Percentiles rank a stretch among this genome's conserved stretches.
Conservation (phyloP, 805 yeast species). For the Lipomyces sp. region DNA sequence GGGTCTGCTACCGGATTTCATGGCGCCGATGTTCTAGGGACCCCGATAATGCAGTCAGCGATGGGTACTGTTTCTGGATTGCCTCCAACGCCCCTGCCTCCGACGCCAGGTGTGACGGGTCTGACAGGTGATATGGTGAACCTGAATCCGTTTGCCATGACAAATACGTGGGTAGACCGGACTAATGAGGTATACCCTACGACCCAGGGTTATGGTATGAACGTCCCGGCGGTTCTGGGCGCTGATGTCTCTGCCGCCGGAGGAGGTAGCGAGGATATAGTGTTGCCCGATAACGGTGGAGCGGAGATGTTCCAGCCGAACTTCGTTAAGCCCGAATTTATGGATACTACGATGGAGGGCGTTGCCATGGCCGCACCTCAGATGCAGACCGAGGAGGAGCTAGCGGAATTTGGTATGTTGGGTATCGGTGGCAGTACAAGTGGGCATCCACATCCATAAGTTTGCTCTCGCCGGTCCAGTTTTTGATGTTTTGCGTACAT, state of each 20-base stretch:
- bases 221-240: not conserved
- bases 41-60: conserved; percentile 11
- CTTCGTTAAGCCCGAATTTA: conserved; percentile 11
- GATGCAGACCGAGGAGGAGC: conserved; percentile 8
- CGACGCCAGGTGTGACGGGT: not conserved
- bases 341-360: conserved; percentile 3
- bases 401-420: conserved; percentile 15
- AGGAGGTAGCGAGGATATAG: not conserved
- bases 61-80: not conserved
- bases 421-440: conserved; percentile 14
- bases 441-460: not conserved
- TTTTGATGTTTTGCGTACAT: not conserved
- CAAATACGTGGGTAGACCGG: conserved; percentile 14
- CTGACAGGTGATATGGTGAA: conserved; percentile 18
- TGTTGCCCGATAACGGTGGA: conserved; percentile 8
- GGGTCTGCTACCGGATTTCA: not conserved
- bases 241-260: not conserved
- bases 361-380: not conserved
- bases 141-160: conserved; percentile 7
- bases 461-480: not conserved
- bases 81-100: not conserved
- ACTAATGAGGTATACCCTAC: not conserved
- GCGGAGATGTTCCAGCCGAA: conserved; percentile 4
- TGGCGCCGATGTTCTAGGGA: conserved; percentile 12
- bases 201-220: not conserved